Base-by-base conservation (phyloP, 768 basidiomycete genomes). In the Kwoniella pini region DNA sequence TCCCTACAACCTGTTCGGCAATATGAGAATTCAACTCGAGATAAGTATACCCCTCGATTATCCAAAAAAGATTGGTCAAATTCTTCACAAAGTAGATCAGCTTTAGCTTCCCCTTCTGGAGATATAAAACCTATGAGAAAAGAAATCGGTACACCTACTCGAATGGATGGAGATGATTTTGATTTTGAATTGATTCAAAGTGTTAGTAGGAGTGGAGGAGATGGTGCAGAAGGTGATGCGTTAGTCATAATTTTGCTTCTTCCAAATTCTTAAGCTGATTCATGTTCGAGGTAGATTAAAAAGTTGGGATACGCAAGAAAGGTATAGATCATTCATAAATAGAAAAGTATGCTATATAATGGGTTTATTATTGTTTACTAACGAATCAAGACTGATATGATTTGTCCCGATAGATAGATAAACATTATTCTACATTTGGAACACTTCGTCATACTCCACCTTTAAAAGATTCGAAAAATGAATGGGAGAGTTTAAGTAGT, bases 221-320 rank as follows among this genome's bases (percentile, higher is more conserved):
- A 70, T 53, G 77, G 75, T 1, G 71, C 70, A 13, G 71, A 76
- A 55, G 73, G 75, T 42, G 77, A 78, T 74, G 71, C 69, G 77
- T 77, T 57, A 48, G 76, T 72, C 5, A 17, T 51, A 30, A 33
- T 6, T 36, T 15, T 36, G 7, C 7, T 36, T 7, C 33, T 7
- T 36, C 15, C 33, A 36, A 36, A 7, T 36, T 7, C 33, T 36
- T 7, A 15, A 7, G 33, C 7, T 36, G 33, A 15, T 15, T 36
- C 7, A 36, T 15, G 33, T 7, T 15, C 17, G 24, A 13, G 21
- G 9, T 53, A 77, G 76, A 15, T 61, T 78, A 65, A 75, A 76
- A 57, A 65, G 75, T 55, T 69, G 62, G 63, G 38, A 5, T 1
- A 64, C 60, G 3, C 77, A 78, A 49, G 68, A 76, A 36, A 46